Base-by-base conservation (phyloP, 1,284 basidiomycete genomes). In the Kalmanozyma brasiliensis region DNA sequence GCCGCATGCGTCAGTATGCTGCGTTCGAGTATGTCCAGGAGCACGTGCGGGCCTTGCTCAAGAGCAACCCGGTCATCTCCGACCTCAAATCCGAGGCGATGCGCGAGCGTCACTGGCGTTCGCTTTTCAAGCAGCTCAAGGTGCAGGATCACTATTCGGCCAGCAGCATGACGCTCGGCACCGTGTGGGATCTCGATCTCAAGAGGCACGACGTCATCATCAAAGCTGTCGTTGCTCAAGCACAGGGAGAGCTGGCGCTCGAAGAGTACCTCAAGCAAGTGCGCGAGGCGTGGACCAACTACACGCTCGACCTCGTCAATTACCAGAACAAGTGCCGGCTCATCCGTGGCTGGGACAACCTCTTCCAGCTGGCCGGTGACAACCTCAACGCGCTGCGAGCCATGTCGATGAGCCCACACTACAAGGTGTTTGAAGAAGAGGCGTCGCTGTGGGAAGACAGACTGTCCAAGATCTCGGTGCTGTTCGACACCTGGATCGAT, bases 401-500 rank as follows among this genome's bases (percentile, higher is more conserved):
- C 2, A 99, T 99, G 97, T 73, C 76, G 17, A 78, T 78, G 67
- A 76, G 73, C 19, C 73, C 78, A 20, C 74, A 81, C 61, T 80
- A 80, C 73, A 80, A 80, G 56, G 75, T 79, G 24, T 81, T 80
- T 36, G 84, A 84, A 57, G 84, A 85, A 48, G 84, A 85, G 49
- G 83, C 84, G 3, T 73, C 69, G 17, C 60, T 82, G 2, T 84
- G 84, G 84, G 82, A 82, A 41, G 84, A 84, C 33, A 60, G 77
- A 14, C 67, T 82, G 13, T 74, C 75, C 34, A 77, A 78, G 52
- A 71, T 82, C 52, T 76, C 77, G 41, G 93, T 96, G 24, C 87
- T 98, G 14, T 99, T 99, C 81, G 94, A 98, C 83, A 91, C 98
- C 34, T 98, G 96, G 96, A 96, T 98, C 74, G 96, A 98, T 73